A percentile compares a stretch with the other conserved stretches of the same genome.
Conservation (phyloP, 2,329 filamentous ascomycete species). For the Trichoderma afroharzianum region DNA sequence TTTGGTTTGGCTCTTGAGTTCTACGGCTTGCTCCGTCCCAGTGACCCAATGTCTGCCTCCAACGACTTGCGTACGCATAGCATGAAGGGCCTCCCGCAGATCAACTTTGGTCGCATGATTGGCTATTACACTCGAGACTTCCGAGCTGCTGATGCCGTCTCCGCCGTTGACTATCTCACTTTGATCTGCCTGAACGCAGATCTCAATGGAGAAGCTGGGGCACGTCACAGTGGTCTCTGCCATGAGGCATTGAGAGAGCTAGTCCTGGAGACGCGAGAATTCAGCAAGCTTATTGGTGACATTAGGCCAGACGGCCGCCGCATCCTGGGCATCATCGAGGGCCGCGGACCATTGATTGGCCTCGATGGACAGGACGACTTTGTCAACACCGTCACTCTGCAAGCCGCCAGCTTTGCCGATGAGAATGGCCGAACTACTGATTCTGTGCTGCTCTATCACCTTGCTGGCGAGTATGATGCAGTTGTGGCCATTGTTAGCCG, state of each 20-base stretch:
- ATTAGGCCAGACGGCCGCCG: constrained; percentile 81
- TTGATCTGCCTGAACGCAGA: constrained; percentile 91
- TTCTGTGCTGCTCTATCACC: constrained; percentile 88
- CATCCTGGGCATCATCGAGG: constrained; percentile 82
- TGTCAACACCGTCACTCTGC: constrained; percentile 84
- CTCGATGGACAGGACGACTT: constrained; percentile 78
- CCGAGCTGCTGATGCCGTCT: constrained; percentile 81
- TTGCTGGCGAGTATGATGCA: constrained; percentile 91
- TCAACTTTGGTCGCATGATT: constrained; percentile 91
- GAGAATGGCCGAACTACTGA: constrained; percentile 92
- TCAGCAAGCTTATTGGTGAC: constrained; percentile 89
- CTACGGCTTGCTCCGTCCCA: constrained; percentile 84
- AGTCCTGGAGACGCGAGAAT: constrained; percentile 94
- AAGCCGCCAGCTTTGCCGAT: constrained; percentile 88
- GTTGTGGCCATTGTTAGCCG: constrained; percentile 90
- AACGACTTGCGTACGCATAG: constrained; percentile 67
- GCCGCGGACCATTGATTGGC: constrained; percentile 76
- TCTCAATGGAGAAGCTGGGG: constrained; percentile 68
- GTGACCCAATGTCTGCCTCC: constrained; percentile 70
- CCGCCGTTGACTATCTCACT: constrained; percentile 88
- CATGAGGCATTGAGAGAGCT: constrained; percentile 91
- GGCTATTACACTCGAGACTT: constrained; percentile 97
- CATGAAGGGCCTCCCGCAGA: constrained; percentile 68
- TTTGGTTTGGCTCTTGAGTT: constrained; percentile 86
- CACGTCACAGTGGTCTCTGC: constrained; percentile 75